phyloP scores from a whole-genome alignment of 768 basidiomycete genomes.

The Suillus weaverae region DNA sequence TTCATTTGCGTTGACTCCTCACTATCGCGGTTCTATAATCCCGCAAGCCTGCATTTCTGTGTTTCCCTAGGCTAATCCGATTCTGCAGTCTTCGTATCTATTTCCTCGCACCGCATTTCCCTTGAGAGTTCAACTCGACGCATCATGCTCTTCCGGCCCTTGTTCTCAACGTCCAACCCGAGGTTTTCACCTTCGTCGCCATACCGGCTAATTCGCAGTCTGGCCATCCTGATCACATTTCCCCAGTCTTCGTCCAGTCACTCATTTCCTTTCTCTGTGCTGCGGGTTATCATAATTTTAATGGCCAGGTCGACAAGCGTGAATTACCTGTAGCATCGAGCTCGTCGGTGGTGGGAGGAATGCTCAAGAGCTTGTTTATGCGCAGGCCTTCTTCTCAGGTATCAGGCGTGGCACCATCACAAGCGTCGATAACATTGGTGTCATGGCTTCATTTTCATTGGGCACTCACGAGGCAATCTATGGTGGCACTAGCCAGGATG shows the following conservation, averaged over 20 bases:
- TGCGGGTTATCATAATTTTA: constrained; percentile 5
- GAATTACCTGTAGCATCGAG: constrained; percentile 83
- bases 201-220: no score
- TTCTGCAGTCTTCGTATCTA: not conserved
- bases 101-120: not conserved
- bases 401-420: constrained; percentile 34
- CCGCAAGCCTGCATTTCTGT: not conserved
- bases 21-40: not conserved
- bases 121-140: not conserved
- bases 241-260: not conserved
- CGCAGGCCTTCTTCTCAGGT: constrained; percentile 88
- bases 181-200: not conserved
- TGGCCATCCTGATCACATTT: not conserved
- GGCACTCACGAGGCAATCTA: constrained; percentile 51
- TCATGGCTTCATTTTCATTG: constrained; percentile 21
- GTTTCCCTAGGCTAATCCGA: not conserved
- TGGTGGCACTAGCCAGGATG: constrained; percentile 77
- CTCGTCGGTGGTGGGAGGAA: constrained; percentile 66
- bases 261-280: constrained; percentile 48
- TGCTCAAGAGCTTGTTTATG: constrained; percentile 86
- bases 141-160: not conserved
- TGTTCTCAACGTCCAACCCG: not conserved
- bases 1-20: not conserved
- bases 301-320: constrained; percentile 75
- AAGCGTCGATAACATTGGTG: constrained; percentile 42